A percentile compares a stretch with the other conserved stretches of the same genome.
phyloP scores from a whole-genome alignment of 2,329 filamentous ascomycete species.

The Aureobasidium sp. region DNA sequence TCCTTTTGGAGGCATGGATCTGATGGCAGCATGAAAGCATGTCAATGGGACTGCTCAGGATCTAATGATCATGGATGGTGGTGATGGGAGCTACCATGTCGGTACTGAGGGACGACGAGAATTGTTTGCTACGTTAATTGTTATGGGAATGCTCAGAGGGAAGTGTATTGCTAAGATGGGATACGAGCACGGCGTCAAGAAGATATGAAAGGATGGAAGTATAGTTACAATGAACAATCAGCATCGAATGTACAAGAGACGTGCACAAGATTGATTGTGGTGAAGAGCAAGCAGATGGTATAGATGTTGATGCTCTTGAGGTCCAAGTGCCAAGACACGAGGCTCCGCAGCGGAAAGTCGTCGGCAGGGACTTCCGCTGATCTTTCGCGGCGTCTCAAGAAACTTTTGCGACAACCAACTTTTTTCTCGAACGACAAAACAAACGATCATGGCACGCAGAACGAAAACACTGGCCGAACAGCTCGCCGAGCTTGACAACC shows the following conservation, averaged over 20 bases:
- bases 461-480: slow-evolving; percentile 15
- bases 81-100: background rate
- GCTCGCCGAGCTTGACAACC: slow-evolving; percentile 22
- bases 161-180: background rate
- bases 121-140: background rate
- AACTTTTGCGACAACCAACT: slow-evolving; percentile 12
- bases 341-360: background rate
- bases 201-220: background rate
- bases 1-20: background rate
- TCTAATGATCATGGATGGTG: background rate
- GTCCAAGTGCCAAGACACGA: background rate
- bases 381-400: background rate
- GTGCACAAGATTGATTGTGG: background rate
- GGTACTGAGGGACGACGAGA: background rate
- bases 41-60: no score
- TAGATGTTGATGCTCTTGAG: background rate
- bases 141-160: background rate
- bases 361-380: slow-evolving; percentile 8
- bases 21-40: background rate
- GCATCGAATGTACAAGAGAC: background rate
- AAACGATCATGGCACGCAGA: slow-evolving; percentile 14
- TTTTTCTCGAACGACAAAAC: slow-evolving; percentile 1
- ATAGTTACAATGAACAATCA: background rate
- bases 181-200: background rate
- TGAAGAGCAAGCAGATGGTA: no score